phyloP scores from a whole-genome alignment of 768 basidiomycete genomes.

The Chiua virens region DNA sequence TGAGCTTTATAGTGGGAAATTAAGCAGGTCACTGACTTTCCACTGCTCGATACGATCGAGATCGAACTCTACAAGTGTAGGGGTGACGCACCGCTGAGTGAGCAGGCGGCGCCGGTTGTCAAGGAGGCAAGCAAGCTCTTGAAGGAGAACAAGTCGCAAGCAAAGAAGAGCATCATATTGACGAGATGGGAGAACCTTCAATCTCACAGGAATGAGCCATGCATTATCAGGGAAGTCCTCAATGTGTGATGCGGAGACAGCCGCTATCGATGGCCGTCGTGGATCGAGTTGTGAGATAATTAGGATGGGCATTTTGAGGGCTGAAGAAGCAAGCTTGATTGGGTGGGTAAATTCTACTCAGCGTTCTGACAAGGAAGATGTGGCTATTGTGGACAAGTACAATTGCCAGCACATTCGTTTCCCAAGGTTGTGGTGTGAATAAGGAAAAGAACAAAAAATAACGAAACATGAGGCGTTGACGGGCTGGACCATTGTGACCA shows the following conservation, averaged over 20 bases:
- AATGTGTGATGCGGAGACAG: slow-evolving; percentile 7
- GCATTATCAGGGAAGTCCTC: slow-evolving; percentile 3
- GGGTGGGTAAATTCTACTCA: not conserved
- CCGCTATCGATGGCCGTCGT: slow-evolving; percentile 13
- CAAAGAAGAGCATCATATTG: slow-evolving; percentile 4
- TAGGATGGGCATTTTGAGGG: not conserved
- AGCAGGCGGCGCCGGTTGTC: not conserved
- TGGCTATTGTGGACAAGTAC: slow-evolving; percentile 18
- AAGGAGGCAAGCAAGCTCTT: too few species aligned
- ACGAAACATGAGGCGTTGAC: slow-evolving; percentile 6
- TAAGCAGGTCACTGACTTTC: not conserved
- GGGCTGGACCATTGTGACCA: slow-evolving; percentile 15
- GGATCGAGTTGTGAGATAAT: slow-evolving; percentile 14
- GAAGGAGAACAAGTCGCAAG: not conserved
- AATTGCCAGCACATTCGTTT: slow-evolving; percentile 5
- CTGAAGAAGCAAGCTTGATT: not conserved
- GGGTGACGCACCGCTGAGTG: not conserved
- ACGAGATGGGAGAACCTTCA: not conserved
- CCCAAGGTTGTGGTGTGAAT: not conserved
- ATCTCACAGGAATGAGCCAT: too few species aligned
- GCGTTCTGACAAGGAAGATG: slow-evolving; percentile 2
- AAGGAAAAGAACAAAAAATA: slow-evolving; percentile 7
- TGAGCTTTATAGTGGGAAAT: not conserved
- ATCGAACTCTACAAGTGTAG: not conserved
- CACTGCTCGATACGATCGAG: slow-evolving; percentile 5